Evolutionary conservation across 73 alveolate species (phyloP), one percentile per base, ranked within the genome.

Genomic region (Paramecium sonneborni): DNA sequence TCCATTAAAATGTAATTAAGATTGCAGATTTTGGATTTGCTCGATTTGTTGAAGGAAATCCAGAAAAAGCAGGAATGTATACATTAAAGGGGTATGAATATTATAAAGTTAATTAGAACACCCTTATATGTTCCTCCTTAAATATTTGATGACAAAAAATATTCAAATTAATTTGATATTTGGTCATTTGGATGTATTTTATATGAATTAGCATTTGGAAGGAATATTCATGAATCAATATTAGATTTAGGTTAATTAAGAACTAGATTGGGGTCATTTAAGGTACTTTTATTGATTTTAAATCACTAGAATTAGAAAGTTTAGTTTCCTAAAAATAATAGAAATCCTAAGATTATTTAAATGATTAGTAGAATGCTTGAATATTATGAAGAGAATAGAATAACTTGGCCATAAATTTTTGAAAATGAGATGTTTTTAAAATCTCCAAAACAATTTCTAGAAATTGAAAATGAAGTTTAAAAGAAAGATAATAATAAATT

Each of bases 61-160:
- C 57, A 89, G 72, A 34, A 92, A 1, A 6, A 46, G 70, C 76
- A 14, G 26, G 7, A 72, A 70, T 4, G 7, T 93, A 79, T 43
- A 93, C 96, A 67, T 85, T 85, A 20, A 62, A 74, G 23, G 96
- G 96, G 55, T 62, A 62, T 62, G 7, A n/a, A 12, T 3, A 18
- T 62, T 8, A 62, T 62, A 57, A 23, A 57, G 4, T 57, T 21
- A 5, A 2, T 32, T 32, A 62, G 84, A n/a, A 92, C 95, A 30
- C 96, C 96, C 5, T 38, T 93, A 30, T 92, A 43, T 79, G 93
- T 93, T 90, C 96, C 96, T 69, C 96, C 96, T n/a, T 91, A 93
- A 46, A 57, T 93, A 39, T 79, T 93, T 82, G 76, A 79, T 28
- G 62, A 76, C 1, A 95, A 93, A 69, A 68, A 74, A 21, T 93